Conservation (phyloP, 305 asterid genomes). For the Rubia tinctorum region DNA sequence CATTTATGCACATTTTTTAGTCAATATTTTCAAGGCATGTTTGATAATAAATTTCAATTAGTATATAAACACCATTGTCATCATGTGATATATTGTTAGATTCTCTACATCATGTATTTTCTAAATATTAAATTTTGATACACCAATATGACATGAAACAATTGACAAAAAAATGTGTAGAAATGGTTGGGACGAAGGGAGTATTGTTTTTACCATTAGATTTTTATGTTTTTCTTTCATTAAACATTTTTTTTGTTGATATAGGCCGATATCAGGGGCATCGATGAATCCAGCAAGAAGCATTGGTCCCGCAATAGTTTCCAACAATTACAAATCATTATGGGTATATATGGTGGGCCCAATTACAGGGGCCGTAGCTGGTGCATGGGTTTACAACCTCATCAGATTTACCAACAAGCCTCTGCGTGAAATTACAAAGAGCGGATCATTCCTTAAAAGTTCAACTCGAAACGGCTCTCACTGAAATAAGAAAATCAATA, state of each 20-base stretch:
- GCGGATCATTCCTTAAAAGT: constrained; percentile 19
- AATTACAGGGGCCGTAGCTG: constrained; percentile 33
- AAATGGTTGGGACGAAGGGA: no score
- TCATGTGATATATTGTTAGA: no score
- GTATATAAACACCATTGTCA: no score
- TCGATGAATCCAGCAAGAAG: constrained; percentile 50
- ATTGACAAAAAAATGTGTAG: no score
- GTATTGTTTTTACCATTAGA: no score
- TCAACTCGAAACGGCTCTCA: constrained; percentile 8
- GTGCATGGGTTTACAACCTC: constrained; percentile 40
- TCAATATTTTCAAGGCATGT: no score
- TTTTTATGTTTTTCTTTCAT: no score
- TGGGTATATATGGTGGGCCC: constrained; percentile 41
- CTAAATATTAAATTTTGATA: no score
- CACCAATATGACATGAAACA: no score
- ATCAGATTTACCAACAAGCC: constrained; percentile 37
- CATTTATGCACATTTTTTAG: no score
- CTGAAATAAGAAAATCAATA: background rate
- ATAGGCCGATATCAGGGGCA: constrained; percentile 42
- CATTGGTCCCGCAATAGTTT: constrained; percentile 42
- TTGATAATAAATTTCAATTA: no score
- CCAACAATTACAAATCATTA: constrained; percentile 27
- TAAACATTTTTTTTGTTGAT: background rate
- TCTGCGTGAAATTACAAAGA: constrained; percentile 27
- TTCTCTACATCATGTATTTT: no score